Evolutionary conservation across 148 eudicot species (phyloP).

Genomic region (Pharnaceum exiguum): DNA sequence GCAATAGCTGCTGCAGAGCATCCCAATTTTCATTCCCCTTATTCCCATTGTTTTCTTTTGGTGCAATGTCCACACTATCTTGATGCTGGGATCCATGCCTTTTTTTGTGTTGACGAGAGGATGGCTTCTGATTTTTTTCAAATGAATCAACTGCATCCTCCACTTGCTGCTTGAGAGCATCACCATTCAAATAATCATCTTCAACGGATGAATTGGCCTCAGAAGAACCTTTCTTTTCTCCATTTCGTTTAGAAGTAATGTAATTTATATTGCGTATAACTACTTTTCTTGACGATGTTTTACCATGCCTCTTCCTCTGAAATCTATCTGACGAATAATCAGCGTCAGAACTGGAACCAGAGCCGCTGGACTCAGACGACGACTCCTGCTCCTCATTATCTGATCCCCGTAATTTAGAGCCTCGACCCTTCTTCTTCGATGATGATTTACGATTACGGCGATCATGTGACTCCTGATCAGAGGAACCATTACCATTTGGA

Average conservation of each 20-base stretch:
- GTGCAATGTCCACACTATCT: constrained; percentile 16
- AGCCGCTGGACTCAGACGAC: constrained; percentile 34
- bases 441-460: constrained; percentile 30
- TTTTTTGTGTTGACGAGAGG: constrained; percentile 30
- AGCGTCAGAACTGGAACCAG: constrained; percentile 38
- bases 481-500: constrained; percentile 38
- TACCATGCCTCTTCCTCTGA: constrained; percentile 43
- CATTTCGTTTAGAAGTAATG: constrained; percentile 53
- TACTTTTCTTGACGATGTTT: constrained; percentile 57
- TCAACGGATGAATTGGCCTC: constrained; percentile 51
- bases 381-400: constrained; percentile 29
- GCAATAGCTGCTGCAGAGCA: constrained; percentile 62
- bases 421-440: constrained; percentile 46
- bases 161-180: constrained; percentile 52
- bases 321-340: constrained; percentile 36
- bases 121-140: constrained; percentile 39
- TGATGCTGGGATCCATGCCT: constrained; percentile 35
- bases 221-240: constrained; percentile 32
- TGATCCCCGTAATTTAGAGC: constrained; percentile 27
- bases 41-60: constrained; percentile 25
- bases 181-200: constrained; percentile 37
- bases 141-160: constrained; percentile 65
- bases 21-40: constrained; percentile 63
- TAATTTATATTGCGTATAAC: constrained; percentile 79
- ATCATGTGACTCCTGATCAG: constrained; percentile 39